Base-by-base conservation (phyloP, 352 stramenopile species). In the Phytophthora sansomeana region DNA sequence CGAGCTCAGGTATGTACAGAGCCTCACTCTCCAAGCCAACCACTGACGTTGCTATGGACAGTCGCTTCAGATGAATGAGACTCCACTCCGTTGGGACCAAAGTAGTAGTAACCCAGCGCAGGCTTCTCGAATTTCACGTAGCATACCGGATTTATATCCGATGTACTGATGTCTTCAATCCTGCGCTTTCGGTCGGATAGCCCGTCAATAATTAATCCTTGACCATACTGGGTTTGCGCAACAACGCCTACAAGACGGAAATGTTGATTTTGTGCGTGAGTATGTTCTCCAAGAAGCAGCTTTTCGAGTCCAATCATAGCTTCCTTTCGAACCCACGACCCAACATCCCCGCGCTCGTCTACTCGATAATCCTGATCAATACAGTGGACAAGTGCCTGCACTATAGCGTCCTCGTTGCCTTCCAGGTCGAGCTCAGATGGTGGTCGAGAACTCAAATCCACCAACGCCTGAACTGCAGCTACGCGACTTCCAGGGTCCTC, bases 321-420 rank as follows among this genome's bases (percentile, higher is more conserved):
- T 65, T 92, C 94, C 64, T 97, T 97, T 36, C 98, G 86, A 39
- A 97, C 96, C 97, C 97, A 99, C 10, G 97, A 99, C 10, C 98
- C 98, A 17, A 99, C 96, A 78, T 99, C 98, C 6, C 98, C 98
- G 41, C 98, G 89, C 76, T 98, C 96, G 78, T 99, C 97, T 9
- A 96, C 89, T 21, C 89, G 95, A 72, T 99, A 99, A 76, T 99
- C 98, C 47, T 92, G 75, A 44, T 97, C 78, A 9, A 97, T 89
- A 56, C 86, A 91, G 19, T 65, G 54, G 14, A 99, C 66, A 2
- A 99, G 79, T 32, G 94, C 79, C 11, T 83, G 64, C 14, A 98
- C 85, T 4, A 98, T 85, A 10, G 51, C 41, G 17, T 83, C 72
- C 54, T 91, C 81, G 48, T 80, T 74, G 14, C 51, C 42, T n/a